phyloP scores from a whole-genome alignment of 2,329 filamentous ascomycete species.

The Fusarium domesticum region DNA sequence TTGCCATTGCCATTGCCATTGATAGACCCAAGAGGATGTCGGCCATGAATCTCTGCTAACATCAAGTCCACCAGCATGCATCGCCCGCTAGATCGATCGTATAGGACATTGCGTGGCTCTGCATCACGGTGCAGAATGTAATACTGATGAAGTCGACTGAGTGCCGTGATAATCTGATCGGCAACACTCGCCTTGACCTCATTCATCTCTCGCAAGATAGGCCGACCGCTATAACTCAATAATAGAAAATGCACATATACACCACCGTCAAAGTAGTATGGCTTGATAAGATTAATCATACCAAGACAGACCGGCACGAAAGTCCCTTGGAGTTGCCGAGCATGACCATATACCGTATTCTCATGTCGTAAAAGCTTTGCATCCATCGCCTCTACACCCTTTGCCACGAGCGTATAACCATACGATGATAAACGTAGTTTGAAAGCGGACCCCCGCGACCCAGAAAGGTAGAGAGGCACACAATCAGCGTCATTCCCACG shows the following conservation, averaged over 20 bases:
- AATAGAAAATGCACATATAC: slow-evolving; percentile 34
- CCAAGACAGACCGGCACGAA: slow-evolving; percentile 37
- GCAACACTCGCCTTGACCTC: background rate
- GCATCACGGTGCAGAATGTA: slow-evolving; percentile 31
- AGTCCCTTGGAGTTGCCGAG: slow-evolving; percentile 33
- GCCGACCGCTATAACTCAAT: slow-evolving; percentile 21
- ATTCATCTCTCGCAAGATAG: slow-evolving; percentile 3
- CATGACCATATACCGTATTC: slow-evolving; percentile 31
- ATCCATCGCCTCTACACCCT: too few species aligned
- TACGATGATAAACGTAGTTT: too few species aligned
- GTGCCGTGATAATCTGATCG: slow-evolving; percentile 3
- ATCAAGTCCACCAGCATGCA: slow-evolving; percentile 26
- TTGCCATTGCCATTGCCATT: too few species aligned
- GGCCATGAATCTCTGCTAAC: background rate
- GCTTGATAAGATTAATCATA: slow-evolving; percentile 25
- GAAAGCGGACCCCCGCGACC: too few species aligned
- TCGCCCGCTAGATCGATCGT: slow-evolving; percentile 17
- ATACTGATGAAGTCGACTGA: slow-evolving; percentile 15
- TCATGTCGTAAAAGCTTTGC: too few species aligned
- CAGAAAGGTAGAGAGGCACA: too few species aligned
- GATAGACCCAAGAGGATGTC: slow-evolving; percentile 1
- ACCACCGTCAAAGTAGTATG: slow-evolving; percentile 31
- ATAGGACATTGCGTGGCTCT: slow-evolving; percentile 33
- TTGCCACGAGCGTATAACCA: too few species aligned
- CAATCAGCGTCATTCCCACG: too few species aligned